Evolutionary conservation across 352 stramenopile genomes (phyloP).

Genomic region (Thalassiosira livingstoniorum): DNA sequence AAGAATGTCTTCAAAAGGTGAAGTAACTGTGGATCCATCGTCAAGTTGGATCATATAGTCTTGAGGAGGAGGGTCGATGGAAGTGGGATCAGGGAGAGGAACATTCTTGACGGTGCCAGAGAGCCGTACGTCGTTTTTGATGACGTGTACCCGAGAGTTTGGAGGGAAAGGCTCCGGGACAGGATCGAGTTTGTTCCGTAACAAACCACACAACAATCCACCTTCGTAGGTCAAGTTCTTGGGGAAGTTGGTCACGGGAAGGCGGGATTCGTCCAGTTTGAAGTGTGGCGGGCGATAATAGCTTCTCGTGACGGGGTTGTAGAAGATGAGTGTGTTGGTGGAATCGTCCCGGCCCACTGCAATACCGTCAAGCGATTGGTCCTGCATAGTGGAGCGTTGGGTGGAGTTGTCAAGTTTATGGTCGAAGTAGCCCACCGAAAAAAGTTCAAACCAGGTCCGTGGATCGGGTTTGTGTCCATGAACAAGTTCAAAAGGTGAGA

Average conservation of each 20-base stretch:
- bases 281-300: slow-evolving; percentile 22
- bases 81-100: background rate
- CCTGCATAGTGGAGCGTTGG: background rate
- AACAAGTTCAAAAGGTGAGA: slow-evolving; percentile 20
- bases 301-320: slow-evolving; percentile 22
- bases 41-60: slow-evolving; percentile 18
- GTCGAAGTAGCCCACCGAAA: slow-evolving; percentile 12
- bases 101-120: slow-evolving; percentile 14
- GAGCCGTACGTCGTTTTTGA: background rate
- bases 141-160: slow-evolving; percentile 5
- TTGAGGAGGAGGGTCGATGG: background rate
- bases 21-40: background rate
- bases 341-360: slow-evolving; percentile 6
- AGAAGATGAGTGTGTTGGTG: slow-evolving; percentile 24
- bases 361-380: slow-evolving; percentile 24
- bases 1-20: background rate
- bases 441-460: slow-evolving; percentile 17
- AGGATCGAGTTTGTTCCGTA: slow-evolving; percentile 14
- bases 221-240: slow-evolving; percentile 14
- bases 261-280: slow-evolving; percentile 15
- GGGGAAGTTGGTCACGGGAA: slow-evolving; percentile 10
- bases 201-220: slow-evolving; percentile 13
- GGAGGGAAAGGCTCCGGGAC: slow-evolving; percentile 23
- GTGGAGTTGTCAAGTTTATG: background rate
- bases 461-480: slow-evolving; percentile 12